A percentile compares a stretch with the other conserved stretches of the same genome.
Evolutionary conservation across 345 rosid genomes (phyloP).

Genomic region (Arabidopsis thaliana): DNA sequence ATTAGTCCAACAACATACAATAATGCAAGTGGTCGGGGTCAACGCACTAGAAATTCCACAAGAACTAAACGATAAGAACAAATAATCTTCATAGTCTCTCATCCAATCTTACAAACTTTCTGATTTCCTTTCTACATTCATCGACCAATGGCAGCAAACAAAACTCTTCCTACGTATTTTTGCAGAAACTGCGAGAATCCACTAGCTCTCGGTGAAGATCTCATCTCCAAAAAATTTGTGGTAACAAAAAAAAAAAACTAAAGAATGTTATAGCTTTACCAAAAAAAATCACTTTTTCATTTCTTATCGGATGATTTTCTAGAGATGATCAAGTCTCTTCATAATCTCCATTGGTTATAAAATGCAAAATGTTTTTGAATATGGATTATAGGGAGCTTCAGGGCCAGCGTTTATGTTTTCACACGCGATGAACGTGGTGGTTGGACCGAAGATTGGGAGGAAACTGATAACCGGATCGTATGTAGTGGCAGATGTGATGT

Average conservation of each 20-base stretch:
- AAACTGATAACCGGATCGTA: conserved; percentile 72
- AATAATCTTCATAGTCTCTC: conserved; percentile 15
- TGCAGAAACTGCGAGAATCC: conserved; percentile 76
- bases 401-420: conserved; percentile 85
- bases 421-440: conserved; percentile 70
- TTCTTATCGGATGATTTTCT: background rate
- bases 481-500: conserved; percentile 74
- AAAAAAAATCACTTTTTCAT: background rate
- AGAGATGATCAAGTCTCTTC: background rate
- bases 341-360: background rate
- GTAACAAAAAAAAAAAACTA: conserved; percentile 1
- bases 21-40: conserved; percentile 16
- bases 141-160: conserved; percentile 34
- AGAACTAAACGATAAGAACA: conserved; percentile 13
- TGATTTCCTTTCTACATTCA: conserved; percentile 1
- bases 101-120: conserved; percentile 1
- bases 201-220: conserved; percentile 78
- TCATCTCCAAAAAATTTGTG: conserved; percentile 64
- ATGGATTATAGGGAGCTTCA: conserved; percentile 58
- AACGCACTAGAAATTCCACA: conserved; percentile 13
- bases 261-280: background rate
- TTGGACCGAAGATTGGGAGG: conserved; percentile 79
- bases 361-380: background rate
- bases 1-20: background rate
- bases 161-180: conserved; percentile 53